Base-by-base conservation (phyloP, 2,329 filamentous ascomycete genomes). In the Penicillium sp. region DNA sequence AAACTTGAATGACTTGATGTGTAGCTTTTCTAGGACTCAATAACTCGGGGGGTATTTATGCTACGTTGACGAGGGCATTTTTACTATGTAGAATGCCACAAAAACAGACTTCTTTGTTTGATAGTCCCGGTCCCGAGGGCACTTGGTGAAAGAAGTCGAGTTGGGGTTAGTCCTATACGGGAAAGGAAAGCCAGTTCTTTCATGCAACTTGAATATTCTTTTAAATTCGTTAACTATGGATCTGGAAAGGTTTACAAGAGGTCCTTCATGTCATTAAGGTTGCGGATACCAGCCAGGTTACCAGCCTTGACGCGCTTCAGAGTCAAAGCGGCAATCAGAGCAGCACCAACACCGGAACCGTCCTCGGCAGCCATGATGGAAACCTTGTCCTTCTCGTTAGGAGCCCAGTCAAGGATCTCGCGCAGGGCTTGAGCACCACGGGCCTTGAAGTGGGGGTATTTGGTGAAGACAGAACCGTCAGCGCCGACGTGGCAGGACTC, bases 391-490 rank as follows among this genome's bases (percentile, higher is more conserved):
- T 89, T 85, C 69, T 84, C 85, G 73, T 87, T 87, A 45, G 79
- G 81, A 2, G 86, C 82, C 90, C 91, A 97, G 75, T 95, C 91
- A 29, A 98, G 81, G 56, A 98, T 96, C 76, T 98, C 93, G 45
- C 88, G 84, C 43, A 98, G 80, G 23, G 93, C 93, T 68, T 85
- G 78, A 11, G 93, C 91, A 46, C 91, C 90, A 44, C 93, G 86
- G 47, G 84, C 81, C 78, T 96, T 96, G 81, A 98, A 98, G 73
- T 95, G 87, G 10, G 93, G 93, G 74, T 98, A 98, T 70, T 97
- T 97, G 79, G 95, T 96, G 77, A 98, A 98, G 44, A 98, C 91
- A 14, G 88, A 95, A 29, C 93, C 93, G 66, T 98, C 93, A 42
- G 93, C 93, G 61, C 93, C 93, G 34, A 98, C 93, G 69, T 97